A percentile compares a stretch with the other conserved stretches of the same genome.
These are phyloP conservation scores for Cucurbita maxima DNA, from an alignment of 306 rosid genomes.

Conservation along the genomic window DNA sequence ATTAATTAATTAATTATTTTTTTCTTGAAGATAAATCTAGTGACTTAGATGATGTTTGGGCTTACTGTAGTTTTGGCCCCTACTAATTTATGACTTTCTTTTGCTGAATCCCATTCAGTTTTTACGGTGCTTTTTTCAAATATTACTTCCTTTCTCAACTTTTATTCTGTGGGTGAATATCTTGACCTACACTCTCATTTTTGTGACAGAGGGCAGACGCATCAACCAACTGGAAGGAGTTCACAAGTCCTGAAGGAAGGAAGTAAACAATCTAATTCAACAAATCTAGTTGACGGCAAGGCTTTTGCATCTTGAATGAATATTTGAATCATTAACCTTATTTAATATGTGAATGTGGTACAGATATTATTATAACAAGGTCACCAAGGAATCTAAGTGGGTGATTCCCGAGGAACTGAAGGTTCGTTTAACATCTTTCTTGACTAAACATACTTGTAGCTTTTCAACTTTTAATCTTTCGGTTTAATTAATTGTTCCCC, in stretches of 20 bases:
- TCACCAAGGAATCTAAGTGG: conserved; percentile 86
- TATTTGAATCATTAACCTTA: conserved; percentile 8
- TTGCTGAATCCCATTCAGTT: background rate
- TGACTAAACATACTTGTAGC: background rate
- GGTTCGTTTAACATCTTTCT: conserved; percentile 29
- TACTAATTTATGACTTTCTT: background rate
- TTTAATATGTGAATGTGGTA: conserved; percentile 15
- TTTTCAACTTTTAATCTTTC: background rate
- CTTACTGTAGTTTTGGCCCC: background rate
- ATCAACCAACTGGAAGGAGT: conserved; percentile 92
- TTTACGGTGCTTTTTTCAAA: background rate
- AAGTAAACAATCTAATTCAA: conserved; percentile 38
- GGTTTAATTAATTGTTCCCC: background rate
- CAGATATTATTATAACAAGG: conserved; percentile 81
- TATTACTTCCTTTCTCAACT: conserved; percentile 3
- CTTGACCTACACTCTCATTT: conserved; percentile 11
- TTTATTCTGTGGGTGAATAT: conserved; percentile 3
- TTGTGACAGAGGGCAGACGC: conserved; percentile 79
- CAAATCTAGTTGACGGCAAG: background rate
- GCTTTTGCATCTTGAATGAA: conserved; percentile 6
- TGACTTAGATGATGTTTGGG: background rate
- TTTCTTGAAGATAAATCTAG: background rate
- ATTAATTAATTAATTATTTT: background rate
- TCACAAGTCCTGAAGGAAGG: conserved; percentile 75
- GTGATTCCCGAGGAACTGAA: conserved; percentile 70